Evolutionary conservation across 169 alveolate genomes (phyloP).

Genomic region (Plasmodium blacklocki): DNA sequence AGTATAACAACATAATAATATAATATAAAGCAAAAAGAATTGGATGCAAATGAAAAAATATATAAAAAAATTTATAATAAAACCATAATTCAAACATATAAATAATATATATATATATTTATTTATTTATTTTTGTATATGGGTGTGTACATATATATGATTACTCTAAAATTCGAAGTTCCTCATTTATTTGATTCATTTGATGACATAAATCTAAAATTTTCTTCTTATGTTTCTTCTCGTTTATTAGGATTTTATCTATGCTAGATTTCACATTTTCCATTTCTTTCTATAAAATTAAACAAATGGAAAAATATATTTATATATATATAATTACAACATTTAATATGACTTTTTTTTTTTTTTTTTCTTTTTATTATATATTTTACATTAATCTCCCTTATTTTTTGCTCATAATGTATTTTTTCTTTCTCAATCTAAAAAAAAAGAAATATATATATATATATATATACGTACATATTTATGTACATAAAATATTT

Average conservation of each 20-base stretch:
- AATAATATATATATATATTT: not conserved
- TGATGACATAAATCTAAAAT: conserved; percentile 68
- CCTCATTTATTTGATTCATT: conserved; percentile 75
- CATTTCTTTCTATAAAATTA: conserved; percentile 52
- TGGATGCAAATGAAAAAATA: not conserved
- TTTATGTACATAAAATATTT: not conserved
- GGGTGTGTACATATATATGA: not conserved
- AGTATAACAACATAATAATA: not conserved
- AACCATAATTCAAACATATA: not conserved
- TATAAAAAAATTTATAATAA: not conserved
- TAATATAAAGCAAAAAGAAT: no score
- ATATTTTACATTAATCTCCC: conserved; percentile 44
- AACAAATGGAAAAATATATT: not conserved
- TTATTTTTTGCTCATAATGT: conserved; percentile 57
- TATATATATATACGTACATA: no score
- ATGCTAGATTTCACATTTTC: conserved; percentile 44
- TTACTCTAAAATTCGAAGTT: conserved; percentile 72
- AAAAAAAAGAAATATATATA: not conserved
- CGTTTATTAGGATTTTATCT: conserved; percentile 67
- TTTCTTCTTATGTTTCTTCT: conserved; percentile 66
- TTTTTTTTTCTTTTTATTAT: not conserved
- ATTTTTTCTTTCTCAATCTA: conserved; percentile 69
- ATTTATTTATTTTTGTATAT: not conserved
- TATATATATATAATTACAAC: not conserved
- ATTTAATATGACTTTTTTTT: not conserved